Evolutionary conservation across 78 protist genomes (phyloP), one percentile per base, ranked within the genome.

Genomic region (Kipferlia bialata): DNA sequence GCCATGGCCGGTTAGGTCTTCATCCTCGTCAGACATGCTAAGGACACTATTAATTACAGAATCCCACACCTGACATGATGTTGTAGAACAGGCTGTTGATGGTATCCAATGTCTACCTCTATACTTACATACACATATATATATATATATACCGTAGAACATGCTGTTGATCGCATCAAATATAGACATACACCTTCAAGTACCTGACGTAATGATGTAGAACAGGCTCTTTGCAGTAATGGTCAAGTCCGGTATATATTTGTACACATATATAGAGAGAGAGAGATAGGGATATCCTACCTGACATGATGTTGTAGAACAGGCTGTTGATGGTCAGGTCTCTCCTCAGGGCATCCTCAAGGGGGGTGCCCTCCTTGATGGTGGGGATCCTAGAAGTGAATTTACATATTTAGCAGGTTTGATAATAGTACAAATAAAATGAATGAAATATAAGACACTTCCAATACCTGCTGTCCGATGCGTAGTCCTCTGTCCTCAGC

Each of bases 271-370:
- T n/a, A n/a, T n/a, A n/a, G n/a, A n/a, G n/a, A n/a, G n/a, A n/a
- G n/a, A n/a, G n/a, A n/a, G n/a, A n/a, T n/a, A n/a, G n/a, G n/a
- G n/a, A n/a, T n/a, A n/a, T n/a, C 36, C 1, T 41, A 36, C 74
- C 76, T 34, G 67, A 68, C 73, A 77, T 66, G 28, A 93, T 59
- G 75, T 93, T 93, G 59, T 85, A 93, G 61, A 91, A 93, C 24
- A 93, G 61, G 33, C 92, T 60, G 73, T 93, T 93, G 44, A 91
- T 87, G 34, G 96, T 91, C 58, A 93, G 64, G 72, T 93, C 98
- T 18, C 98, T 78, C 31, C 98, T 59, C 24, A 28, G 41, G 26
- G 94, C 91, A 64, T 93, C 98, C 39, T 87, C 81, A 20, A 29
- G 22, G 6, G 96, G 87, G 22, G 94, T 81, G 17, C 98, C 98